Conservation (phyloP, 202 grass and related monocot genomes). For the Eragrostis tef region DNA sequence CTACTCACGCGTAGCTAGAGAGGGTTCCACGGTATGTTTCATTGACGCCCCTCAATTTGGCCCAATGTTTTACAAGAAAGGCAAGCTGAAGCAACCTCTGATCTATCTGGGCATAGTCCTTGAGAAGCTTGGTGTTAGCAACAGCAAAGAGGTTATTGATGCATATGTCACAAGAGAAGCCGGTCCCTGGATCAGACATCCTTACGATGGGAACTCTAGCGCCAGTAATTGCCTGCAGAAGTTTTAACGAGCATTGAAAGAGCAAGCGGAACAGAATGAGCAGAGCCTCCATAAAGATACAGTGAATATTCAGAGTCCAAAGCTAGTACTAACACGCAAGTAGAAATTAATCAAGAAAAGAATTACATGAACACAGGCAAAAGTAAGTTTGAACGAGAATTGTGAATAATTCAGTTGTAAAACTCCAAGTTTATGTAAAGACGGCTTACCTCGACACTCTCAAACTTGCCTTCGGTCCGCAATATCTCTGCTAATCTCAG, state of each 20-base stretch:
- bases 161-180: slow-evolving; percentile 64
- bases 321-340: not conserved
- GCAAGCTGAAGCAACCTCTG: slow-evolving; percentile 61
- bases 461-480: slow-evolving; percentile 21
- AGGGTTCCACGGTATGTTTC: slow-evolving; percentile 58
- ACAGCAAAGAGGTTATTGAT: slow-evolving; percentile 68
- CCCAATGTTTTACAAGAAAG: slow-evolving; percentile 78
- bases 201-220: slow-evolving; percentile 67
- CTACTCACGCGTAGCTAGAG: slow-evolving; percentile 67
- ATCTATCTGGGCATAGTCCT: slow-evolving; percentile 64
- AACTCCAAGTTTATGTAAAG: not conserved
- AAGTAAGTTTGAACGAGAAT: not conserved
- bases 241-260: not conserved
- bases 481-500: slow-evolving; percentile 52
- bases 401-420: not conserved
- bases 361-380: not conserved
- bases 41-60: slow-evolving; percentile 47
- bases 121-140: slow-evolving; percentile 74
- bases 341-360: too few relatives aligned
- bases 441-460: slow-evolving; percentile 56
- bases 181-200: slow-evolving; percentile 52
- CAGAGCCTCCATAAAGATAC: not conserved
- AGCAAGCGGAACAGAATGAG: not conserved
- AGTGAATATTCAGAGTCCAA: not conserved
- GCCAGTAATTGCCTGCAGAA: slow-evolving; percentile 53